Conservation (phyloP, 1,284 basidiomycete species). For the Irpex sp. region DNA sequence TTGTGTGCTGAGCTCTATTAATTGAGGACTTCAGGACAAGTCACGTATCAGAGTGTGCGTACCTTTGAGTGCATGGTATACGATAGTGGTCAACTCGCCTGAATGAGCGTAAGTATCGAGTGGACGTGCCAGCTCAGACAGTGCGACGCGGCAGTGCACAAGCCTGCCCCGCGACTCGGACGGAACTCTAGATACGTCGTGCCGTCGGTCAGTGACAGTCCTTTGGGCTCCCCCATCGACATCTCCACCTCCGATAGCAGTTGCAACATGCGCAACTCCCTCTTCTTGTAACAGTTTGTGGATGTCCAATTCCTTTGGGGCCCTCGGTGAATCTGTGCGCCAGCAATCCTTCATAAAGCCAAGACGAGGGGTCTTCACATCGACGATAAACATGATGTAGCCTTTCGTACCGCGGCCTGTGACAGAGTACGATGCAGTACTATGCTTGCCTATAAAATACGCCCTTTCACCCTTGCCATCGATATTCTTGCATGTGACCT, state of each 20-base stretch:
- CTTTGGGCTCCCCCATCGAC: not conserved
- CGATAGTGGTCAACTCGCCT: not conserved
- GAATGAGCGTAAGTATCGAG: not conserved
- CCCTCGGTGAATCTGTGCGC: not conserved
- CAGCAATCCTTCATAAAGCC: not conserved
- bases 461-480: not conserved
- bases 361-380: not conserved
- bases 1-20: not conserved
- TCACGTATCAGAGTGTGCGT: not conserved
- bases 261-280: not conserved
- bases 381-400: not conserved
- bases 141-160: not conserved
- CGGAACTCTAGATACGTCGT: not conserved
- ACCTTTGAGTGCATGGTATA: not conserved
- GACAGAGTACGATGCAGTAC: not conserved
- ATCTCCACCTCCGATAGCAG: conserved; percentile 3
- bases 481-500: not conserved
- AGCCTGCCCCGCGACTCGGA: not conserved
- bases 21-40: not conserved
- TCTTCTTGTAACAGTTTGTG: not conserved
- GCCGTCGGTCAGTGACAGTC: not conserved
- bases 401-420: not conserved
- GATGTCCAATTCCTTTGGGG: not conserved
- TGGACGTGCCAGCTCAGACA: not conserved
- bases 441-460: not conserved